phyloP scores from a whole-genome alignment of 805 yeast genomes.

The Naumovozyma castellii region DNA sequence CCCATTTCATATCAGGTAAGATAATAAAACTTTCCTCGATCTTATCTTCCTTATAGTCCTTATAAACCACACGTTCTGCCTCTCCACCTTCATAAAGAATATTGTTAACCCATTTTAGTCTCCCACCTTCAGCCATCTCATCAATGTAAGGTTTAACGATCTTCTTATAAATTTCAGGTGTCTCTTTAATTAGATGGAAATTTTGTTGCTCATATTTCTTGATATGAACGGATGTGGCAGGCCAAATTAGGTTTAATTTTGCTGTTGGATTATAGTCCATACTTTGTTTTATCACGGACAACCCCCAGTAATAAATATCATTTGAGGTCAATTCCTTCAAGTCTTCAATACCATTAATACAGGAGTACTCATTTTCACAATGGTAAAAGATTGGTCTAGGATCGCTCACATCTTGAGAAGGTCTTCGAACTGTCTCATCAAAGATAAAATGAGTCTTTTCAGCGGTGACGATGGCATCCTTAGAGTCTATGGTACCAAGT shows the following conservation, averaged over 20 bases:
- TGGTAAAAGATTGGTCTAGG: slow-evolving; percentile 15
- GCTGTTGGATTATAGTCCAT: slow-evolving; percentile 43
- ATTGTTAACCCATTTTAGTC: slow-evolving; percentile 85
- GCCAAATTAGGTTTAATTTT: slow-evolving; percentile 71
- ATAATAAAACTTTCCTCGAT: slow-evolving; percentile 60
- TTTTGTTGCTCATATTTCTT: slow-evolving; percentile 58
- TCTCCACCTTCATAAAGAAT: slow-evolving; percentile 79
- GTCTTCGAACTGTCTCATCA: slow-evolving; percentile 18
- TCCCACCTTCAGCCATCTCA: slow-evolving; percentile 57
- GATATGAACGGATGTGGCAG: slow-evolving; percentile 83
- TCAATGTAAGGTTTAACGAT: slow-evolving; percentile 68
- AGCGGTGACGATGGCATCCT: slow-evolving; percentile 59
- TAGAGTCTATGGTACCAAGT: slow-evolving; percentile 53
- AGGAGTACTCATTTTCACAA: slow-evolving; percentile 26
- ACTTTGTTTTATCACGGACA: slow-evolving; percentile 40
- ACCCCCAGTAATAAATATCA: slow-evolving; percentile 81
- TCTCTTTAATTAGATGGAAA: slow-evolving; percentile 60
- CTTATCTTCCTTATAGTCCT: slow-evolving; percentile 42
- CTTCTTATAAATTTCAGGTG: slow-evolving; percentile 60
- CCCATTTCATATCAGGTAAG: slow-evolving; percentile 98
- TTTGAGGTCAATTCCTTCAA: slow-evolving; percentile 47
- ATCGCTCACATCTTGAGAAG: slow-evolving; percentile 1
- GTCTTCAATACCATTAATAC: slow-evolving; percentile 22
- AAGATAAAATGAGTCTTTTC: slow-evolving; percentile 62
- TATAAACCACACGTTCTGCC: slow-evolving; percentile 62